A percentile compares a stretch with the other conserved stretches of the same genome.
phyloP scores from a whole-genome alignment of 345 rosid genomes.

The Kandelia obovata region DNA sequence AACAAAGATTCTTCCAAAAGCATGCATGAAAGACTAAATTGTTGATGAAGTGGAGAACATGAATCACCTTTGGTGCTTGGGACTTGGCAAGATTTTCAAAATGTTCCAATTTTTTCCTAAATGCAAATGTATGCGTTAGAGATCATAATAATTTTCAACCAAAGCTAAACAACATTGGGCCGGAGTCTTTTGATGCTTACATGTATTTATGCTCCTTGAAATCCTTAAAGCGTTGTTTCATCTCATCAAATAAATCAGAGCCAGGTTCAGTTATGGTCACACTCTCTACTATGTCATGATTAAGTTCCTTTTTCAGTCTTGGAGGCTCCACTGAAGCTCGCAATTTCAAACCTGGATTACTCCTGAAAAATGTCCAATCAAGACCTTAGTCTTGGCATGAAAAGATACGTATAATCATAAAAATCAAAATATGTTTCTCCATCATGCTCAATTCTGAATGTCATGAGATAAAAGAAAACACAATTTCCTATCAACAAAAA shows the following conservation, averaged over 20 bases:
- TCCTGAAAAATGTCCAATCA: constrained; percentile 36
- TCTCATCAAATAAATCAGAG: constrained; percentile 41
- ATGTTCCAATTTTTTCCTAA: constrained; percentile 72
- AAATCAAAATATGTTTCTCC: constrained; percentile 33
- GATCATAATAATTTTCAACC: not conserved
- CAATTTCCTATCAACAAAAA: constrained; percentile 26
- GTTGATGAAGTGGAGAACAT: constrained; percentile 4
- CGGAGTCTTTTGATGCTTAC: constrained; percentile 37
- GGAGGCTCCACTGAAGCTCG: constrained; percentile 40
- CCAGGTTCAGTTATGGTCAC: constrained; percentile 31
- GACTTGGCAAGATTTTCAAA: constrained; percentile 57
- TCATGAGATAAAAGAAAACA: not conserved
- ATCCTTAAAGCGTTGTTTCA: constrained; percentile 62
- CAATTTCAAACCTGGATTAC: constrained; percentile 26
- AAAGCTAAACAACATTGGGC: constrained; percentile 10
- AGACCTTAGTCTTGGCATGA: constrained; percentile 13
- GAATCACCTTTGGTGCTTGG: constrained; percentile 82
- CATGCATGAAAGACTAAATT: not conserved
- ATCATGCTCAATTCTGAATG: constrained; percentile 27
- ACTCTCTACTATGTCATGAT: constrained; percentile 30
- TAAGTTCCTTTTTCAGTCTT: constrained; percentile 31
- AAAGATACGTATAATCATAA: not conserved
- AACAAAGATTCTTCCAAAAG: not conserved
- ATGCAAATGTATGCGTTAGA: constrained; percentile 14
- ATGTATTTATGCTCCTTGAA: constrained; percentile 71